Evolutionary conservation across 495 filamentous ascomycete species (phyloP).

Genomic region (Trichocladium antarcticum): DNA sequence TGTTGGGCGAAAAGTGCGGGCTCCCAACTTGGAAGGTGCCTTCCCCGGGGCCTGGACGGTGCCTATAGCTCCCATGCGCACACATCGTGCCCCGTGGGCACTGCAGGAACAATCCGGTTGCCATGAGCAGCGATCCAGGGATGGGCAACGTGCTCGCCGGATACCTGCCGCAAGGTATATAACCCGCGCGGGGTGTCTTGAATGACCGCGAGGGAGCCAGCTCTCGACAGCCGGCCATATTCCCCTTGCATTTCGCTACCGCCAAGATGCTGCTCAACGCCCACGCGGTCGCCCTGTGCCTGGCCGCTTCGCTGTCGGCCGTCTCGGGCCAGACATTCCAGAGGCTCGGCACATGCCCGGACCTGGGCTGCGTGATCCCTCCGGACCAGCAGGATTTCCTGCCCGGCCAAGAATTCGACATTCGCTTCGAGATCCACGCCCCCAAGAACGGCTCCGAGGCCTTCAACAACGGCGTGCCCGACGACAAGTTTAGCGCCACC

Average conservation of each 20-base stretch:
- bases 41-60: too few species aligned
- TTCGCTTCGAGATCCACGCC: slow-evolving; percentile 65
- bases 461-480: slow-evolving; percentile 45
- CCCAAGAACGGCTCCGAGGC: slow-evolving; percentile 66
- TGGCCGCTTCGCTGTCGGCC: slow-evolving; percentile 26
- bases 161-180: background rate
- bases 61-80: background rate
- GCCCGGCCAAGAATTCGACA: slow-evolving; percentile 62
- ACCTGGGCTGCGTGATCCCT: slow-evolving; percentile 62
- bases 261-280: slow-evolving; percentile 24
- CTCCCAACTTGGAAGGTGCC: slow-evolving; percentile 3
- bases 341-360: slow-evolving; percentile 57
- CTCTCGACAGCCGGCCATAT: background rate
- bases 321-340: slow-evolving; percentile 54
- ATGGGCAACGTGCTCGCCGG: background rate
- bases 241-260: background rate
- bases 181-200: background rate
- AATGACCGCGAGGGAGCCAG: background rate
- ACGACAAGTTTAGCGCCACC: slow-evolving; percentile 57
- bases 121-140: too few species aligned
- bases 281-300: slow-evolving; percentile 18
- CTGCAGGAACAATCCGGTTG: too few species aligned
- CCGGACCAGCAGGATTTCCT: slow-evolving; percentile 70
- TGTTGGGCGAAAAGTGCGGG: background rate
- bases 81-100: too few species aligned